Base-by-base conservation (phyloP, 441 rosid genomes). In the Viola pubescens region DNA sequence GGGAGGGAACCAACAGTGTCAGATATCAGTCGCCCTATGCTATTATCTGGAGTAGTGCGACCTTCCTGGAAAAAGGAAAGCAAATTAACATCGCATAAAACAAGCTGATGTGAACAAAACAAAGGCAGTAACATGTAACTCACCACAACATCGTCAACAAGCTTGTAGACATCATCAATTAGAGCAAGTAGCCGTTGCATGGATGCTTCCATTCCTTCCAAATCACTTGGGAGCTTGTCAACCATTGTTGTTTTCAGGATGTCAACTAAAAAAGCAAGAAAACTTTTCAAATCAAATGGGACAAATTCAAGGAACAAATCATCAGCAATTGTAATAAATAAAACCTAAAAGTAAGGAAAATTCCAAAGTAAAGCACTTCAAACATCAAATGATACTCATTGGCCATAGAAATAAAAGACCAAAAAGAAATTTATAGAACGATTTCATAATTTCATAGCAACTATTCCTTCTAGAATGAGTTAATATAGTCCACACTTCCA, bases 171-270 rank as follows among this genome's bases (percentile, higher is more conserved):
- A 59, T 82, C 96, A 37, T 87, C 88, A 46, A 83, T 82, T 44
- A 89, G 63, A 68, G 83, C 74, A 62, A 86, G 67, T 11, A 89
- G 76, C 52, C 82, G 81, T 72, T 82, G 85, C 94, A 84, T 81
- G 34, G 95, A 77, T 63, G 81, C 74, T 77, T 89, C 97, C 97
- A 92, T 92, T 66, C 97, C 97, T 73, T 92, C 98, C 79, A 89
- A 73, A 82, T 89, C 98, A 59, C 62, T 82, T 9, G 97, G 98
- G 39, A 89, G 79, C 77, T 89, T 89, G 77, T 87, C 96, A 6
- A 82, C 85, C 1, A 69, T 47, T 19, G 87, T 79, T n/a, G 80
- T 69, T 78, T 89, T 89, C 55, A 92, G 77, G 52, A 86, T 71
- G 66, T 89, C 95, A 61, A 73, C 97, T 89, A 65, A 65, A 55